phyloP scores from a whole-genome alignment of 73 alveolate species.

The Paramecium octaurelia region DNA sequence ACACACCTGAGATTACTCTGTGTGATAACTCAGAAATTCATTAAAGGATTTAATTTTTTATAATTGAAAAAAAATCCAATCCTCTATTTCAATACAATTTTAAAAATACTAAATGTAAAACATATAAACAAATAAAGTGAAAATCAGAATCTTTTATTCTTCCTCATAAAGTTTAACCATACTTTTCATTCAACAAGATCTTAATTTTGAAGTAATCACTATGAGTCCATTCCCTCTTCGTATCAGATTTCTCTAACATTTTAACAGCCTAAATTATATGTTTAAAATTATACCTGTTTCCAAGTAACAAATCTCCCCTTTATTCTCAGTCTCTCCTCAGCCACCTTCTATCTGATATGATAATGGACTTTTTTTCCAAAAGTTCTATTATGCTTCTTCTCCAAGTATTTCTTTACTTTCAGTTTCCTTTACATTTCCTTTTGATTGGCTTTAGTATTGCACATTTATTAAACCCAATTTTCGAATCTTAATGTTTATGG shows the following conservation, averaged over 20 bases:
- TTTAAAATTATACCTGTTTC: constrained; percentile 5
- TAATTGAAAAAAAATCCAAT: not conserved
- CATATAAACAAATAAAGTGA: constrained; percentile 6
- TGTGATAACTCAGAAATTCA: not conserved
- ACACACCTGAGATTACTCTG: not conserved
- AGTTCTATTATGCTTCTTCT: constrained; percentile 56
- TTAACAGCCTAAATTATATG: not conserved
- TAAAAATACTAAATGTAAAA: not conserved
- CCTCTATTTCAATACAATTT: not conserved
- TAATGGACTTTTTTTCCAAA: constrained; percentile 53
- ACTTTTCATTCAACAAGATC: not conserved
- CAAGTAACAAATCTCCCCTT: constrained; percentile 62
- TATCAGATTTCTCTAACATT: not conserved
- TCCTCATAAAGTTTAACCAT: not conserved
- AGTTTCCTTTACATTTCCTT: constrained; percentile 33
- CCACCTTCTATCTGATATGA: constrained; percentile 60
- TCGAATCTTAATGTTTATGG: not conserved
- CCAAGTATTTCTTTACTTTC: constrained; percentile 55
- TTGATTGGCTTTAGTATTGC: not conserved
- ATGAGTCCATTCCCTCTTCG: constrained; percentile 2
- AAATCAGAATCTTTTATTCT: not conserved
- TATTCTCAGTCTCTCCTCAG: constrained; percentile 60
- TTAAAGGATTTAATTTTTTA: not conserved
- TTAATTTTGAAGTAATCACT: constrained; percentile 13
- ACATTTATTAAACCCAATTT: constrained; percentile 28